Evolutionary conservation across 2,329 filamentous ascomycete species (phyloP), one percentile per base, ranked within the genome.

Genomic region (Talaromyces sp.): DNA sequence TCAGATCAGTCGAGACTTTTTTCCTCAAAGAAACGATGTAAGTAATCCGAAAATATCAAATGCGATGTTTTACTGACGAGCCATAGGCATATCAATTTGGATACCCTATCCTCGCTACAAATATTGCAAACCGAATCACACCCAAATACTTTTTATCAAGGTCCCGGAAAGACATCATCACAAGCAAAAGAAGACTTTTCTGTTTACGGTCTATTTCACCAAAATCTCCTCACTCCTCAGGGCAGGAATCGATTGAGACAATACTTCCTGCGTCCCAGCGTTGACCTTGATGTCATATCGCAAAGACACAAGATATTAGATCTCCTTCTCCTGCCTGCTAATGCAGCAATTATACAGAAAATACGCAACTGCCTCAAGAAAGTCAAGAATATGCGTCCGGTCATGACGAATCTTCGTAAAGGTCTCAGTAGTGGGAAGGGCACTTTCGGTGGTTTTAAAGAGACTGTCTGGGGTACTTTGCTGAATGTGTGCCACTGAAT

Each of bases 101-200:
- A 97, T 72, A 91, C 93, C 0, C 80, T 98, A 48, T 78, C 87
- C 14, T 93, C 93, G 1, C 83, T 99, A 9, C 94, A 97, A 71
- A 91, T 99, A 33, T 82, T 97, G 31, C 89, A 90, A 63, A 87
- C 90, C 1, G 93, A 97, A 74, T 86, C 86, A 11, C 92, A 96
- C 75, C 93, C 92, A 4, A 93, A 92, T 72, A 88, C 86, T 57
- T 90, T 94, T 67, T 90, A 89, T 70, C 89, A 90, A 77, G 90
- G 90, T 0, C 86, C 88, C 2, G 85, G 83, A 7, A 85, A 82
- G 68, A 82, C 82, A 35, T 83, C 81, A 31, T 87, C 84, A 1
- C 88, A 85, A 22, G 84, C 85, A 0, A 97, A 94, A 75, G 93
- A 96, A 78, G 90, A 87, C 16, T 82, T 95, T 1, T 98, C 92